Conservation (phyloP, 2,329 filamentous ascomycete genomes). For the Phaeophleospora eucalypticola region DNA sequence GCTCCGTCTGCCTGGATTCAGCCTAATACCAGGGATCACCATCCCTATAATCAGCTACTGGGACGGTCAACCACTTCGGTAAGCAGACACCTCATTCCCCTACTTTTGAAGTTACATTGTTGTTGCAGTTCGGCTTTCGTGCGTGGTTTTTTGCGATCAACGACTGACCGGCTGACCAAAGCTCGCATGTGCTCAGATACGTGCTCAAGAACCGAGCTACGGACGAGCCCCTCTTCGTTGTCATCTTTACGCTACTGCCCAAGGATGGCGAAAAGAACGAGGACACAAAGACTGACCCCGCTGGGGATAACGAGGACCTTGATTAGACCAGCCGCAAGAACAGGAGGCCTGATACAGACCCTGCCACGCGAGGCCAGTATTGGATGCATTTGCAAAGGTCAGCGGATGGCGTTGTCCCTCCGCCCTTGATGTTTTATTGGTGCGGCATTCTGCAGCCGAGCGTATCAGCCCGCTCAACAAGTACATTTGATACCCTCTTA, state of each 20-base stretch:
- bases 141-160: conserved; percentile 6
- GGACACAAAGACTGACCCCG: conserved; percentile 1
- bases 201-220: conserved; percentile 78
- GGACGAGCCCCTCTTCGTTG: conserved; percentile 70
- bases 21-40: conserved; percentile 57
- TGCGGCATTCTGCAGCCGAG: no score
- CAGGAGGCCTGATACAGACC: neutral
- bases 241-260: conserved; percentile 73
- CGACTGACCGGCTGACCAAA: conserved; percentile 37
- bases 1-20: conserved; percentile 61
- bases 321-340: no score
- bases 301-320: conserved; percentile 18
- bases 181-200: conserved; percentile 84
- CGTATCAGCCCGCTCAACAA: neutral
- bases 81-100: conserved; percentile 32
- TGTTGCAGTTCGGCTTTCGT: neutral
- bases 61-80: conserved; percentile 75
- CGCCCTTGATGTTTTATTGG: no score
- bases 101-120: neutral
- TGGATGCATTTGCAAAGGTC: no score
- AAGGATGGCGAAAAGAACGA: conserved; percentile 44
- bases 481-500: neutral
- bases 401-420: no score
- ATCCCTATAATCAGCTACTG: conserved; percentile 72
- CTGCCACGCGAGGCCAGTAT: no score